Percentiles rank a stretch among this genome's conserved stretches.
Conservation (phyloP, 2,329 filamentous ascomycete genomes). For the Calonectria hongkongensis region DNA sequence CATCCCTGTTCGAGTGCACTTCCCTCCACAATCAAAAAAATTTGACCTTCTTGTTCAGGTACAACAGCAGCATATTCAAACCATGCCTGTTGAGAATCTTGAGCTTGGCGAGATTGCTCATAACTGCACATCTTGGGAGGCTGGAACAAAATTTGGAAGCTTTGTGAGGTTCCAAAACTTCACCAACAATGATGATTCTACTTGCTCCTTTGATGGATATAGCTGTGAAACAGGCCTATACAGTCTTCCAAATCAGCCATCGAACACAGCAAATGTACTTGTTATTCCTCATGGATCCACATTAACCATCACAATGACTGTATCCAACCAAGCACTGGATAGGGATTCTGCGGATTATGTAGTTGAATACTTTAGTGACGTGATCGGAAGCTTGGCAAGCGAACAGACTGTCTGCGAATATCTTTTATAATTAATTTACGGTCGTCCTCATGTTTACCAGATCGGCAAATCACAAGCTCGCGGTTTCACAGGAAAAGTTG, state of each 20-base stretch:
- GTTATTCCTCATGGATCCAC: neutral
- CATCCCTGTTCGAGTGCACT: conserved; percentile 3
- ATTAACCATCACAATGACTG: conserved; percentile 1
- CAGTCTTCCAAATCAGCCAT: conserved; percentile 6
- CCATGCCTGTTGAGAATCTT: conserved; percentile 14
- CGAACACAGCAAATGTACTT: conserved; percentile 9
- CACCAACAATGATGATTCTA: conserved; percentile 13
- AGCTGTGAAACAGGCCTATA: conserved; percentile 1
- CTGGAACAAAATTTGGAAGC: conserved; percentile 13
- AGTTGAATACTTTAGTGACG: conserved; percentile 5
- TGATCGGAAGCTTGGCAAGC: conserved; percentile 2
- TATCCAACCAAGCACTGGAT: conserved; percentile 10
- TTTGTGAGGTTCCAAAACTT: conserved; percentile 22
- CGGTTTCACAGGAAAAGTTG: too few relatives aligned
- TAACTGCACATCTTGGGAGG: conserved; percentile 1
- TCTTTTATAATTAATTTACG: neutral
- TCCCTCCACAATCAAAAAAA: conserved; percentile 8
- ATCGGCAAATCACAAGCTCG: too few relatives aligned
- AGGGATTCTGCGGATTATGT: conserved; percentile 11
- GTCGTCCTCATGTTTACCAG: too few relatives aligned
- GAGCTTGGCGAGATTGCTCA: neutral
- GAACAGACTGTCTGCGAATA: neutral
- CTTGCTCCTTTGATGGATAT: conserved; percentile 1
- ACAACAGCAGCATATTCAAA: conserved; percentile 3
- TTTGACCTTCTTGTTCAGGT: conserved; percentile 1